These are phyloP conservation scores for Phoma sp. DNA, from an alignment of 2,329 filamentous ascomycete genomes.

Conservation along the genomic window DNA sequence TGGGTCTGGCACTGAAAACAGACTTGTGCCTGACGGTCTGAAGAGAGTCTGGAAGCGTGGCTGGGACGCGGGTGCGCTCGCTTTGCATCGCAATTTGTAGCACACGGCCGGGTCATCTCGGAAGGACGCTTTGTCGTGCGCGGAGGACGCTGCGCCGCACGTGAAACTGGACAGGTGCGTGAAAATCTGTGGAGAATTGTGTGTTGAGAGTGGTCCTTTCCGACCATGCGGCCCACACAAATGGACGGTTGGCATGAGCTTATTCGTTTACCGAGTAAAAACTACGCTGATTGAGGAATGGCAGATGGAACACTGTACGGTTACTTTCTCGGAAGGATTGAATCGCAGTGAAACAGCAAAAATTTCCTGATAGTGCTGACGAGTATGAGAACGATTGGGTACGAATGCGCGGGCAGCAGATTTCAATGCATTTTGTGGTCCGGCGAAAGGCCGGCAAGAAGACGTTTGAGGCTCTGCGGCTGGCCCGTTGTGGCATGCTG, in stretches of 20 bases:
- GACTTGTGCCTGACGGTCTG: conserved; percentile 2
- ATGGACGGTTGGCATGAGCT: conserved; percentile 6
- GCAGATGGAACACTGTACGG: conserved; percentile 4
- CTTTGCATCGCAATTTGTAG: conserved; percentile 8
- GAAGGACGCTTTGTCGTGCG: conserved; percentile 11
- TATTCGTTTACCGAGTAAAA: conserved; percentile 1
- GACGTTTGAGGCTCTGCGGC: conserved; percentile 19
- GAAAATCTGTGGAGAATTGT: conserved; percentile 3
- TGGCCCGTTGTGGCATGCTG: conserved; percentile 7
- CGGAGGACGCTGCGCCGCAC: conserved; percentile 8
- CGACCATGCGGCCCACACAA: not conserved
- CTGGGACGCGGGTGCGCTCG: conserved; percentile 12
- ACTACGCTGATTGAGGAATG: conserved; percentile 1
- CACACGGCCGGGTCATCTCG: conserved; percentile 13
- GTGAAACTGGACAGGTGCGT: conserved; percentile 8
- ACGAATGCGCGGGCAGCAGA: not conserved
- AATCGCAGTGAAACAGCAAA: conserved; percentile 2
- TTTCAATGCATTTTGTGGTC: not conserved
- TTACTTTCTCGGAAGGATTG: conserved; percentile 11
- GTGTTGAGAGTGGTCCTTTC: conserved; percentile 15
- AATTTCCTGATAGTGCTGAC: conserved; percentile 17
- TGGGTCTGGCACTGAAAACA: conserved; percentile 6
- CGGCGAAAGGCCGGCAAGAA: conserved; percentile 9
- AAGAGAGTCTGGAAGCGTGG: conserved; percentile 16
- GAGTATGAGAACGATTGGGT: conserved; percentile 3